Conservation (phyloP, 139 green algal species). For the Tetradesmus lagerheimii region DNA sequence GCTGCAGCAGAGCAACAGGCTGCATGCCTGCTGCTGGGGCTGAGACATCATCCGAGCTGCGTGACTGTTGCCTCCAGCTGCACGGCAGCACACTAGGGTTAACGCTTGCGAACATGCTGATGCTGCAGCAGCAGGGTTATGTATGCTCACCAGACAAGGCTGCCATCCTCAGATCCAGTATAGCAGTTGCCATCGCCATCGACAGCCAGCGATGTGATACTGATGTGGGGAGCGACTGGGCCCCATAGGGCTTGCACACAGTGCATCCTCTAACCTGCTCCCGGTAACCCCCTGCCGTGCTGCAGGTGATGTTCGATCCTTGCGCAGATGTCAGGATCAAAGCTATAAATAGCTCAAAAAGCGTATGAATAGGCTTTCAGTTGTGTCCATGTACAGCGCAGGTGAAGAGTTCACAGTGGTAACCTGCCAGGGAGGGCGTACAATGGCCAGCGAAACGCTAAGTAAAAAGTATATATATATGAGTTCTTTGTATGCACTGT, state of each 20-base stretch:
- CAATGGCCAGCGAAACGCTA: no score
- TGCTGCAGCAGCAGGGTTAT: neutral
- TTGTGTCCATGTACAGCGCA: neutral
- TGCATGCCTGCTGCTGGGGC: neutral
- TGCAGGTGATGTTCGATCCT: neutral
- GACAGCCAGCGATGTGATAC: neutral
- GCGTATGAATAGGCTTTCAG: no score
- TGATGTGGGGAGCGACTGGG: neutral
- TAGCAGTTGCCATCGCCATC: neutral
- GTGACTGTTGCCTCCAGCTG: slow-evolving; percentile 29
- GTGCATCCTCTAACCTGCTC: slow-evolving; percentile 12
- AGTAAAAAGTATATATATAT: neutral
- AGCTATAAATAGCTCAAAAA: neutral
- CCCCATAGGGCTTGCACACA: slow-evolving; percentile 20
- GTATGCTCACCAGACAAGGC: slow-evolving; percentile 21
- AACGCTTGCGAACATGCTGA: neutral
- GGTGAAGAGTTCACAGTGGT: neutral
- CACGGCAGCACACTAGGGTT: neutral
- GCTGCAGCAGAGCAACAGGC: slow-evolving; percentile 35
- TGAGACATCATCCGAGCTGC: neutral
- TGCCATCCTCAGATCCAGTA: slow-evolving; percentile 22
- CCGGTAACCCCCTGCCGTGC: neutral
- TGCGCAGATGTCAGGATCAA: neutral
- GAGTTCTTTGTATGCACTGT: neutral
- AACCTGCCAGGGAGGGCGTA: neutral